Base-by-base conservation (phyloP, 2,329 filamentous ascomycete species). In the Grosmannia huntii region DNA sequence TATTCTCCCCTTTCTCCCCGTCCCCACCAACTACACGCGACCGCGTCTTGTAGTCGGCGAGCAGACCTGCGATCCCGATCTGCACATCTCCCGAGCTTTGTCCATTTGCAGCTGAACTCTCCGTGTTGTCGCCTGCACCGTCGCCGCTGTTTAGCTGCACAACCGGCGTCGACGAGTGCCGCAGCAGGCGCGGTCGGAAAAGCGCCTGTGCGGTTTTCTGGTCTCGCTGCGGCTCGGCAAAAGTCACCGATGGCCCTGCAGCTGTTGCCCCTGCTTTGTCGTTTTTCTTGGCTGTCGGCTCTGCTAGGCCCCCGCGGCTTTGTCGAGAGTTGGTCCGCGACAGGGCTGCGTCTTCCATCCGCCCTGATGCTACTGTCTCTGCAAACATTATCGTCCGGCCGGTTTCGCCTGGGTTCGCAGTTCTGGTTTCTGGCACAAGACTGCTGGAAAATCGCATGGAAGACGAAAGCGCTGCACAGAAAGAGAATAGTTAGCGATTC, bases 331-430 rank as follows among this genome's bases (percentile, higher is more conserved):
- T 70, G 33, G 76, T 73, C 4, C 75, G 70, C 9, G 75, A 74
- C 16, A 76, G 63, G 0, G 69, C 60, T 3, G 75, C 73, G 5
- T 72, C 67, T 48, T 71, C 72, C 19, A 66, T 63, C 23, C 67
- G 69, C 31, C 14, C 7, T 5, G 66, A 66, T 16, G 66, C 64
- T 10, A 71, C 68, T 5, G 71, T 62, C 56, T 84, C 75, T 11
- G 81, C 82, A 69, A 94, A 95, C 80, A 87, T 88, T 62, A 95
- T 90, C 1, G 79, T 85, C 1, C 85, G 84, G 0, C 83, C 85
- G 0, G 80, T 74, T 1, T 79, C 82, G 59, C 86, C 87, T 60
- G 87, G 81, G 1, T 76, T 74, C 3, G 81, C 81, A 25, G 90
- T 78, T 60, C 77, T 80, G 2, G 87, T 85, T 62, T 86, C 82